Evolutionary conservation across 306 rosid species (phyloP).

Genomic region (Acmispon strigosus): DNA sequence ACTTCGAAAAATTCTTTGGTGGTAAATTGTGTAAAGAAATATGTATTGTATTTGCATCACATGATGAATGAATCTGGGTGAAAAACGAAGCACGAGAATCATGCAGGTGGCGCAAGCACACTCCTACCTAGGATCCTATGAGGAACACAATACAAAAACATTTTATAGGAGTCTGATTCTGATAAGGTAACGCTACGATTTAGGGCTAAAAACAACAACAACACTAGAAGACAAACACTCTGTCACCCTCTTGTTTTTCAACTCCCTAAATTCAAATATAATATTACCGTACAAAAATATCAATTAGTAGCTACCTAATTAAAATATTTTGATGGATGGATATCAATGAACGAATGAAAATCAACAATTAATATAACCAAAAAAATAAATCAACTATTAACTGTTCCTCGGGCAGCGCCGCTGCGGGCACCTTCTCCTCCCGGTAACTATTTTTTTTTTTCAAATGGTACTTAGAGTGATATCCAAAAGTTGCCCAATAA

Average conservation of each 20-base stretch:
- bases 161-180: conserved; percentile 16
- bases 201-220: conserved; percentile 28
- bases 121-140: conserved; percentile 37
- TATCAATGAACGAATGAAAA: conserved; percentile 18
- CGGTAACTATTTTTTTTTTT: no score
- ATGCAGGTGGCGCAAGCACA: neutral
- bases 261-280: conserved; percentile 8
- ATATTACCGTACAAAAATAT: conserved; percentile 4
- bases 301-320: conserved; percentile 24
- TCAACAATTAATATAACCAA: no score
- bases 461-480: no score
- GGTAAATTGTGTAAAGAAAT: conserved; percentile 1
- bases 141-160: conserved; percentile 19
- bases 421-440: conserved; percentile 30
- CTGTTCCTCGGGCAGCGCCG: conserved; percentile 34
- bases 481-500: no score
- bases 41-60: neutral
- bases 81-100: conserved; percentile 6
- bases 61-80: conserved; percentile 7
- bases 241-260: conserved; percentile 18
- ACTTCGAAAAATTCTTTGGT: conserved; percentile 22
- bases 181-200: conserved; percentile 28
- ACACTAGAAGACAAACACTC: conserved; percentile 16
- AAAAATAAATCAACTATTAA: no score
- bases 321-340: neutral